Base-by-base conservation (phyloP, 192 early-diverging fungal genomes). In the Thamnidium elegans region DNA sequence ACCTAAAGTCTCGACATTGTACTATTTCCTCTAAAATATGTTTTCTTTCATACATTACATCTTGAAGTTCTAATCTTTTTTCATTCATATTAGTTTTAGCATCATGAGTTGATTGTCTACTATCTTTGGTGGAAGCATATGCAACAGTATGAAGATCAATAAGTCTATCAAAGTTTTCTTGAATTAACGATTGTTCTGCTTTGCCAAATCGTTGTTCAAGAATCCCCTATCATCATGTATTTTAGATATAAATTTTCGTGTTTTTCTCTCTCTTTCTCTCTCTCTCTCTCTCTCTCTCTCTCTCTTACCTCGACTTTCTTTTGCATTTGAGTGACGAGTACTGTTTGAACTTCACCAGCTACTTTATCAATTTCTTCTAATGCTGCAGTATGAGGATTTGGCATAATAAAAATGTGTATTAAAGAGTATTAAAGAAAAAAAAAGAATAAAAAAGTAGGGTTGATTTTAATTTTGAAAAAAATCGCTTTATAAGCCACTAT, bases 11-110 rank as follows among this genome's bases (percentile, higher is more conserved):
- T 47, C 74, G 63, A 55, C 79, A 83, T 15, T 85, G 81, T 9
- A 73, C 78, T 47, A 86, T 86, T 59, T 84, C 77, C 46, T 75
- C 66, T 39, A 80, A 50, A 50, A 86, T 69, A 55, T 87, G 81
- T 19, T 79, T 72, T 30, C 75, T 67, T 69, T 87, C 86, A 68
- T 87, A 87, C 20, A 74, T 71, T 21, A 81, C 59, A 62, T 86
- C 83, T 58, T 84, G 82, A 55, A 85, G 69, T 8, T 62, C 69
- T 13, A 86, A 51, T 20, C 73, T 62, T 21, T 68, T 55, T 34
- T 66, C 60, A 69, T 87, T 84, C 82, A 87, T 86, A 17, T 47
- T 45, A 11, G 55, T 58, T 64, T 86, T 86, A 30, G 79, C 80
- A 47, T 87, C 84, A 47, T 68, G 50, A 14, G 86, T 86, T 21